Conservation (phyloP, 129 eudicot species). For the Ambrosia artemisiifolia region DNA sequence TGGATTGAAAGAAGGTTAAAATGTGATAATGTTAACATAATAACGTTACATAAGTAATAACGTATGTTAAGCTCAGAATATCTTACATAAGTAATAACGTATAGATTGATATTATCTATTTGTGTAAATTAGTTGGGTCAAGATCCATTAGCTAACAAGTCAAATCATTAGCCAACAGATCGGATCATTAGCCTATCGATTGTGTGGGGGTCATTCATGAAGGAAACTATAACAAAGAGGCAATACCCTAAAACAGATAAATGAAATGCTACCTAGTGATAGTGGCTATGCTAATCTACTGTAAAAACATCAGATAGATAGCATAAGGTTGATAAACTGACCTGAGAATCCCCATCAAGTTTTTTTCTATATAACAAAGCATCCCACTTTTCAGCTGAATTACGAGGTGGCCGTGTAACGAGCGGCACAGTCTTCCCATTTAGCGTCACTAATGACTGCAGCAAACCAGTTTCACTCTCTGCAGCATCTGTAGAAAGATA, state of each 20-base stretch:
- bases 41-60: too few species aligned
- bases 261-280: too few species aligned
- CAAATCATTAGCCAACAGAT: too few species aligned
- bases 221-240: background rate
- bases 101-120: background rate
- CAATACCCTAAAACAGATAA: background rate
- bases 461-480: slow-evolving; percentile 86
- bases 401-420: slow-evolving; percentile 73
- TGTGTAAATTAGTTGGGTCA: background rate
- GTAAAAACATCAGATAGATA: background rate
- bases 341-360: slow-evolving; percentile 86
- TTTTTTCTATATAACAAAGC: slow-evolving; percentile 84
- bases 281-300: too few species aligned
- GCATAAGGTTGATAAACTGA: slow-evolving; percentile 24
- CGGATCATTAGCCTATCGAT: background rate
- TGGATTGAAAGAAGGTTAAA: too few species aligned
- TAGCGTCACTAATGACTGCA: slow-evolving; percentile 60
- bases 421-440: slow-evolving; percentile 91
- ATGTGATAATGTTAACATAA: background rate
- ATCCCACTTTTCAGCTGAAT: slow-evolving; percentile 97
- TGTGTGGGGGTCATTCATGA: background rate
- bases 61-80: background rate
- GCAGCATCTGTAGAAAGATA: slow-evolving; percentile 99
- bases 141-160: background rate
- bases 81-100: background rate